phyloP scores from a whole-genome alignment of 2,329 filamentous ascomycete genomes.

The Penicillium sp. region DNA sequence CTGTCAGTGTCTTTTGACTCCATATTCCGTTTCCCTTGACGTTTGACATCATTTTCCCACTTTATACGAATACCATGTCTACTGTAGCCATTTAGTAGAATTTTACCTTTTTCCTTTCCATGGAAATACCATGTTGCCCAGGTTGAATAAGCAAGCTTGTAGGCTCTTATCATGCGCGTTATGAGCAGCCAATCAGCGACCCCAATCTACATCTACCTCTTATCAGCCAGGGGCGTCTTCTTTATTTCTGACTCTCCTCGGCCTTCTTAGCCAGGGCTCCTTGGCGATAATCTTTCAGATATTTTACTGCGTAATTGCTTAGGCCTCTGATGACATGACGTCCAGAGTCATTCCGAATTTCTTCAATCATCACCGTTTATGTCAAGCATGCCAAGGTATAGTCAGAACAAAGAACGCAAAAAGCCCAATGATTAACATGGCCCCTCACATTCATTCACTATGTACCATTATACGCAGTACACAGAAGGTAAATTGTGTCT shows the following conservation, averaged over 20 bases:
- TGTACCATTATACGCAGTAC: too few relatives aligned
- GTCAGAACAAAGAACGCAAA: background rate
- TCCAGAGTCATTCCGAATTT: background rate
- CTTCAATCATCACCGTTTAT: background rate
- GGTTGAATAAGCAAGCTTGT: background rate
- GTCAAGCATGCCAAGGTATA: background rate
- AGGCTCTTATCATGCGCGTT: conserved; percentile 14
- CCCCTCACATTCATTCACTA: conserved; percentile 7
- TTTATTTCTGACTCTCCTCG: background rate
- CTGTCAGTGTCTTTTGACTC: background rate
- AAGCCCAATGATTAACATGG: background rate
- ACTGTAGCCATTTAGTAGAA: background rate
- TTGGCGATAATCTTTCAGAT: background rate
- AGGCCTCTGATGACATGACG: conserved; percentile 5
- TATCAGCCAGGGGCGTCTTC: background rate
- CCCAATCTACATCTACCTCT: background rate
- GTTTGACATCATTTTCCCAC: background rate
- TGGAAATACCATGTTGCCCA: too few relatives aligned
- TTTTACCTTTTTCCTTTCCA: background rate
- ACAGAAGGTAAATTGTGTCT: too few relatives aligned
- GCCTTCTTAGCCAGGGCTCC: background rate
- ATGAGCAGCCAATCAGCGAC: conserved; percentile 14
- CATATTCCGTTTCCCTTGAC: background rate
- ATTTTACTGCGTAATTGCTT: too few relatives aligned
- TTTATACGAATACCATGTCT: background rate